These are phyloP conservation scores for Grosmannia serpens DNA, from an alignment of 2,329 filamentous ascomycete species.

Conservation along the genomic window DNA sequence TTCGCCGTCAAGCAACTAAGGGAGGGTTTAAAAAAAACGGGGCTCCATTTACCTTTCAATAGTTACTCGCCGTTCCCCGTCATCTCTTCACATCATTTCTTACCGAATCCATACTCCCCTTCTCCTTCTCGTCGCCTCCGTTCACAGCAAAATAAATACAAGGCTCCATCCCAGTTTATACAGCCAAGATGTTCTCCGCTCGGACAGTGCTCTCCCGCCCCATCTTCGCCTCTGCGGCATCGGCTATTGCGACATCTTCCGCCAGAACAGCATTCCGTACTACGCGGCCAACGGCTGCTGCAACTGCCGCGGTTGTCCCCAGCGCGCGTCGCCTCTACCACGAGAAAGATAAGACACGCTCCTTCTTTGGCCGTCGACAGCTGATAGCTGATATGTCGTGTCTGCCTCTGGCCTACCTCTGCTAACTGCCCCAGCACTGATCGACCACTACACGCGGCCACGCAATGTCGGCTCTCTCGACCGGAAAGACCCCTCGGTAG, in stretches of 20 bases:
- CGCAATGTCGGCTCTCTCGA: conserved; percentile 46
- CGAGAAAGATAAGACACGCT: conserved; percentile 15
- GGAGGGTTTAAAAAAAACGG: not conserved
- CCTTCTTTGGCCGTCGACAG: not conserved
- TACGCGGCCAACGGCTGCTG: conserved; percentile 6
- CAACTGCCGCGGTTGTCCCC: conserved; percentile 3
- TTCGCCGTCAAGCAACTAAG: conserved; percentile 1
- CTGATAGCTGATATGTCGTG: not conserved
- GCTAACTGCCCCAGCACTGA: conserved; percentile 10
- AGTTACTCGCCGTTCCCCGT: not conserved
- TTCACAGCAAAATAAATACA: not conserved
- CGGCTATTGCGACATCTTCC: conserved; percentile 5
- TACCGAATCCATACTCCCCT: not conserved
- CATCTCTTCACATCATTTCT: not conserved
- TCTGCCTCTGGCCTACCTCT: not conserved
- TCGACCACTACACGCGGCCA: conserved; percentile 17
- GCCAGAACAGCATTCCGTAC: conserved; percentile 9
- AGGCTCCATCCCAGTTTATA: not conserved
- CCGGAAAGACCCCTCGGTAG: conserved; percentile 73
- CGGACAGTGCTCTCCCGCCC: conserved; percentile 8
- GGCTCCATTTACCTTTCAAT: not conserved
- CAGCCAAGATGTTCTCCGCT: conserved; percentile 9
- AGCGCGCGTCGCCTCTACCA: conserved; percentile 13
- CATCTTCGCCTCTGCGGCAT: conserved; percentile 7
- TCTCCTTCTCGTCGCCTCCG: not conserved